Evolutionary conservation across 2,329 filamentous ascomycete genomes (phyloP).

Genomic region (Myriosclerotinia scirpicola): DNA sequence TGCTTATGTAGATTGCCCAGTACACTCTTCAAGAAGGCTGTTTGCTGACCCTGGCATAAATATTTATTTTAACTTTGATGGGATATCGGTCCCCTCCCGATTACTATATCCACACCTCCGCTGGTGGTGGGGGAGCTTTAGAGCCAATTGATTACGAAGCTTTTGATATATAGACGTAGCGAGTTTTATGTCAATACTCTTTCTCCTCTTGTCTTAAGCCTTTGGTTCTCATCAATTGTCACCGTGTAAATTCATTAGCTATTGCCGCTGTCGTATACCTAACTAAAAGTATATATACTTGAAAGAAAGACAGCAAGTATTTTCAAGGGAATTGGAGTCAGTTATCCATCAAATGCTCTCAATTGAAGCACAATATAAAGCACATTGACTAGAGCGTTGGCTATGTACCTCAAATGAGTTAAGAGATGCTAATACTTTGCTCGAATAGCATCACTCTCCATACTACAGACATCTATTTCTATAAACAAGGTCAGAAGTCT

Average conservation of each 20-base stretch:
- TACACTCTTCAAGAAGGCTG: background rate
- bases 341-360: background rate
- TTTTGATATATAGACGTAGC: background rate
- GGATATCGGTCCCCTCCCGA: background rate
- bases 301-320: background rate
- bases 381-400: background rate
- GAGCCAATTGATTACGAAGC: constrained; percentile 5
- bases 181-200: background rate
- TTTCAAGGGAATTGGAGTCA: background rate
- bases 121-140: background rate
- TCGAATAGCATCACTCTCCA: background rate
- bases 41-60: background rate
- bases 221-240: background rate
- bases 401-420: background rate
- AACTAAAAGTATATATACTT: too few species aligned
- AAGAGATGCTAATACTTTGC: background rate
- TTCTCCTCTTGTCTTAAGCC: background rate
- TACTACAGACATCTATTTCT: background rate
- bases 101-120: background rate
- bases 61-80: background rate
- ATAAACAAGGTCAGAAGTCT: background rate
- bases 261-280: too few species aligned
- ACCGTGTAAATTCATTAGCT: background rate
- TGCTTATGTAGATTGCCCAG: background rate
- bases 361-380: background rate